Evolutionary conservation across 768 basidiomycete genomes (phyloP).

Genomic region (Lactarius indigo): DNA sequence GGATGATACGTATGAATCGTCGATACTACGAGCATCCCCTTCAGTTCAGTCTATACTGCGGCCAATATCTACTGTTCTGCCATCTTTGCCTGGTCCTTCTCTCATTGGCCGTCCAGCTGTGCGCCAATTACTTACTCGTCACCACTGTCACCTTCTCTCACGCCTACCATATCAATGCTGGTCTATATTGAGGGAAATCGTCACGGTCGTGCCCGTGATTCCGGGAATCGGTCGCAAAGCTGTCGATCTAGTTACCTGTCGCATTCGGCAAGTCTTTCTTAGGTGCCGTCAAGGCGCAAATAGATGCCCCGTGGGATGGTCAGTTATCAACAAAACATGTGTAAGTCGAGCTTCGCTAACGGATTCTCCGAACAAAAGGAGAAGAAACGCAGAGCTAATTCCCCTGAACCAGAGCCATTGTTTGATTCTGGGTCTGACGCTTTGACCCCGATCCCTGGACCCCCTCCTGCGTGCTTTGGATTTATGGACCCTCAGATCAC

Average conservation of each 20-base stretch:
- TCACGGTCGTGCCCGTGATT: slow-evolving; percentile 26
- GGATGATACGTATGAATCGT: slow-evolving; percentile 72
- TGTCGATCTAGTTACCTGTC: too few species aligned
- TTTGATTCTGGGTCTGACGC: slow-evolving; percentile 32
- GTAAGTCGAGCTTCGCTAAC: slow-evolving; percentile 57
- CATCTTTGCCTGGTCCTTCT: slow-evolving; percentile 72
- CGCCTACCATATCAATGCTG: slow-evolving; percentile 43
- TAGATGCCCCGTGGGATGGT: slow-evolving; percentile 55
- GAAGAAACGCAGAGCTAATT: slow-evolving; percentile 35
- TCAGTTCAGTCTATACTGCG: slow-evolving; percentile 53
- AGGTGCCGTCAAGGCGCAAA: slow-evolving; percentile 54
- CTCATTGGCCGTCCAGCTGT: too few species aligned
- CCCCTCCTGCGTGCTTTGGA: too few species aligned
- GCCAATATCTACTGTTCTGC: slow-evolving; percentile 59
- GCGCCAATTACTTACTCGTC: slow-evolving; percentile 39
- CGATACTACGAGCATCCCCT: too few species aligned
- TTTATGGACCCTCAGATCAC: too few species aligned
- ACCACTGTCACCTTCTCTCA: slow-evolving; percentile 41
- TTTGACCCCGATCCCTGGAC: too few species aligned
- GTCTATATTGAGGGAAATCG: slow-evolving; percentile 36
- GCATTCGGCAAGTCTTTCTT: slow-evolving; percentile 54
- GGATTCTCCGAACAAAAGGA: slow-evolving; percentile 37
- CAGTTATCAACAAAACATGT: slow-evolving; percentile 58
- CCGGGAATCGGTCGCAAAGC: slow-evolving; percentile 34
- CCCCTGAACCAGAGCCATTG: slow-evolving; percentile 33